phyloP scores from a whole-genome alignment of 2,329 filamentous ascomycete species.

The Monascus ruber region DNA sequence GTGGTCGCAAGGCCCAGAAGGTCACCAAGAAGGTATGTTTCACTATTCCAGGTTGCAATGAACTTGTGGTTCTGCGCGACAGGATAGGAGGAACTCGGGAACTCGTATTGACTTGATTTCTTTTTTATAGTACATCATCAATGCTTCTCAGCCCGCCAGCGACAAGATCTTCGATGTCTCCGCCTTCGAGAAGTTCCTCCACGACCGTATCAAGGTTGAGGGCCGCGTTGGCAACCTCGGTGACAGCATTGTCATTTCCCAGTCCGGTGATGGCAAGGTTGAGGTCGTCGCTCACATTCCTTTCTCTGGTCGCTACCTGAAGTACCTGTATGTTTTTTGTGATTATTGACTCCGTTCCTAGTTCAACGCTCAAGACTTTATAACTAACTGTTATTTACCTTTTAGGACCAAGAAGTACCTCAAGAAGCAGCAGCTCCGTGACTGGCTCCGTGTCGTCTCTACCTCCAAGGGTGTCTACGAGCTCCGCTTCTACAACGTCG shows the following conservation, averaged over 20 bases:
- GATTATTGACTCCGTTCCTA: not conserved
- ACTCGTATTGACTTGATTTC: slow-evolving; percentile 6
- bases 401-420: slow-evolving; percentile 99
- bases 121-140: slow-evolving; percentile 78
- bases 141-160: slow-evolving; percentile 92
- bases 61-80: too few species aligned
- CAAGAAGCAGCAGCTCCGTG: slow-evolving; percentile 99
- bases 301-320: slow-evolving; percentile 97
- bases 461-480: slow-evolving; percentile 98
- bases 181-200: slow-evolving; percentile 99
- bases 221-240: slow-evolving; percentile 97
- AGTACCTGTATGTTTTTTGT: slow-evolving; percentile 74
- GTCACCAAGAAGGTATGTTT: slow-evolving; percentile 38
- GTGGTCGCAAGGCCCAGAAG: slow-evolving; percentile 37
- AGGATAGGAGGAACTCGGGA: not conserved
- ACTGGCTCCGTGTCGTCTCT: slow-evolving; percentile 98
- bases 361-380: too few species aligned
- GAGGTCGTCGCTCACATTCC: slow-evolving; percentile 96
- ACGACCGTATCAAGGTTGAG: slow-evolving; percentile 99
- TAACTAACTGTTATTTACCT: not conserved
- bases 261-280: slow-evolving; percentile 92
- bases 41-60: not conserved
- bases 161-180: slow-evolving; percentile 99
- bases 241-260: slow-evolving; percentile 79
- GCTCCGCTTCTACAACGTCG: slow-evolving; percentile 99